A percentile compares a stretch with the other conserved stretches of the same genome.
These are phyloP conservation scores for Gracilaria caudata DNA, from an alignment of 23 red algal species.

Conservation along the genomic window DNA sequence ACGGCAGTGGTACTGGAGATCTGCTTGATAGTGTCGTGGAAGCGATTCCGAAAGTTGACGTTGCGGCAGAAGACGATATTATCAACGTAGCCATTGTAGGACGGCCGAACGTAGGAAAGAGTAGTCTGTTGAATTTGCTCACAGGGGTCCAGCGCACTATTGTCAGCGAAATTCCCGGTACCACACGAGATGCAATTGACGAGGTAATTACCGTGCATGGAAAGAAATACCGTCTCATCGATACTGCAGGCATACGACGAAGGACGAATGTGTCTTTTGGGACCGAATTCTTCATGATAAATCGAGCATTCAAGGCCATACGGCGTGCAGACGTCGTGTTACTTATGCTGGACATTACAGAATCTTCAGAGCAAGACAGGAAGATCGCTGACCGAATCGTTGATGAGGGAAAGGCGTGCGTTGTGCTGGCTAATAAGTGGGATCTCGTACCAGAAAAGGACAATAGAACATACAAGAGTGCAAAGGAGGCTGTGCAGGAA, in stretches of 20 bases:
- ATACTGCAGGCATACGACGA: constrained; percentile 96
- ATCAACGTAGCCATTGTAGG: constrained; percentile 95
- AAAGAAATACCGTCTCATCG: constrained; percentile 82
- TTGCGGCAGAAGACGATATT: constrained; percentile 49
- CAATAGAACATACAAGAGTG: constrained; percentile 74
- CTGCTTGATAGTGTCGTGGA: constrained; percentile 77
- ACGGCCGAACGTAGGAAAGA: constrained; percentile 95
- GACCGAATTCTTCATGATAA: constrained; percentile 99
- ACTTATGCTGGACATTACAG: constrained; percentile 83
- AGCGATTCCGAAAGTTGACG: constrained; percentile 50
- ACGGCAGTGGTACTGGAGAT: constrained; percentile 92
- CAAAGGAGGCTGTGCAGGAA: constrained; percentile 55
- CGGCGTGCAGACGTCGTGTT: constrained; percentile 92
- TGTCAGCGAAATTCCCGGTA: constrained; percentile 96
- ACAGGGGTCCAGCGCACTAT: constrained; percentile 74
- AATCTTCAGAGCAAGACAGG: constrained; percentile 87
- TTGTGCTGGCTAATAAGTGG: constrained; percentile 98
- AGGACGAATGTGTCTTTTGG: constrained; percentile 88
- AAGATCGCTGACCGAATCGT: constrained; percentile 93
- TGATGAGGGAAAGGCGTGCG: constrained; percentile 89
- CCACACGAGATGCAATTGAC: constrained; percentile 95
- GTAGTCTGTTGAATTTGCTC: constrained; percentile 86
- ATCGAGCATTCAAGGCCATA: constrained; percentile 96
- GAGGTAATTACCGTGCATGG: constrained; percentile 72
- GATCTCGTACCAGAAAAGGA: constrained; percentile 85